Percentiles rank a stretch among this genome's conserved stretches.
Conservation (phyloP, 768 basidiomycete species). For the Leccinum ochraceum region DNA sequence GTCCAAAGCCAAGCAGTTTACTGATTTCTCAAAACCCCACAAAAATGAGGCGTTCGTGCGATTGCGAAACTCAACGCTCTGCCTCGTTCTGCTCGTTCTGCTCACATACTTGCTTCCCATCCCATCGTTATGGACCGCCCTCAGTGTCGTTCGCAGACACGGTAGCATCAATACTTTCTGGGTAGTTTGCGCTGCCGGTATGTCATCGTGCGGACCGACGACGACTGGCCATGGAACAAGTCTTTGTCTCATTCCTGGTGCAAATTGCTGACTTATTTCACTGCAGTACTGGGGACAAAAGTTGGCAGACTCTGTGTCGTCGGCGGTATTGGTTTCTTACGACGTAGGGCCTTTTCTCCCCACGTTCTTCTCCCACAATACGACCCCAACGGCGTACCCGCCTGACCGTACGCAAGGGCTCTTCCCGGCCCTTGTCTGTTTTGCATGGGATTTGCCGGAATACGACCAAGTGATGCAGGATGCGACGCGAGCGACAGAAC, state of each 20-base stretch:
- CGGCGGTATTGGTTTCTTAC: no score
- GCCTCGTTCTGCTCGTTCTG: slow-evolving; percentile 34
- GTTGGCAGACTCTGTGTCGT: no score
- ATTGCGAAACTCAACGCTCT: slow-evolving; percentile 39
- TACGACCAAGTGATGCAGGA: no score
- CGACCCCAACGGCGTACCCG: slow-evolving; percentile 45
- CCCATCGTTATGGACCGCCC: slow-evolving; percentile 39
- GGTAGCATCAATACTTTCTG: slow-evolving; percentile 14
- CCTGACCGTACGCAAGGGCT: slow-evolving; percentile 33
- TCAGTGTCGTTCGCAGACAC: slow-evolving; percentile 31
- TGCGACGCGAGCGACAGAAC: no score
- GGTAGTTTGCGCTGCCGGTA: slow-evolving; percentile 35
- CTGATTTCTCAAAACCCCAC: slow-evolving; percentile 34
- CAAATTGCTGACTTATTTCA: no score
- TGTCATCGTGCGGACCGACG: slow-evolving; percentile 1
- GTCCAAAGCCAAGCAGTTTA: slow-evolving; percentile 20
- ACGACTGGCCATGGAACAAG: no score
- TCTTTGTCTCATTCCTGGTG: no score
- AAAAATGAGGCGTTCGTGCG: slow-evolving; percentile 40
- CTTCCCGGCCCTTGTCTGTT: no score
- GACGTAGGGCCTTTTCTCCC: slow-evolving; percentile 54
- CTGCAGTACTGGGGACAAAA: no score
- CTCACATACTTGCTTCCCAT: slow-evolving; percentile 40
- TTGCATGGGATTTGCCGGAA: no score
- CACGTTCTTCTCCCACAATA: slow-evolving; percentile 38